Evolutionary conservation across 1,139 yeast genomes (phyloP), one percentile per base, ranked within the genome.

Genomic region (Yamadazyma friedrichii): DNA sequence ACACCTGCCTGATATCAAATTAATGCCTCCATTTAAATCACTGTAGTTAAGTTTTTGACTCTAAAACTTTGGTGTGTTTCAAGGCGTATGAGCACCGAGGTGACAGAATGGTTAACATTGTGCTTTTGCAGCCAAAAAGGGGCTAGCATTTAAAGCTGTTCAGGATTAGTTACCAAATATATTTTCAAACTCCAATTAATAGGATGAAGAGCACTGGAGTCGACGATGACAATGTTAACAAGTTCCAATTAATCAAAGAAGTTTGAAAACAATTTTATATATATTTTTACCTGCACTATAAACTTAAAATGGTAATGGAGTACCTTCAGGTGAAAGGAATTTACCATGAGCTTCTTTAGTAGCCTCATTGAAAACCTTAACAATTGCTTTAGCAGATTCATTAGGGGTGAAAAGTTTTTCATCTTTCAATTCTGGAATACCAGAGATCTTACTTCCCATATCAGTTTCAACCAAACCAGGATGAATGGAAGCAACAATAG

Each of bases 381-480:
- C 10, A 15, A 44, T 24, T 13, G 4, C 1, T n/a, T 20, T 33
- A 29, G 46, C 48, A 15, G 44, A 34, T 25, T 42, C 33, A 22
- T 30, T 41, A 10, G 42, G 29, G 8, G 33, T 36, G 24, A 20
- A 20, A 20, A 37, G 8, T 4, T 10, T n/a, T 13, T 12, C n/a
- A 33, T 20, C 32, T n/a, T 9, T 9, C 6, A 8, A 20, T 26
- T 24, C 25, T n/a, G 36, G 31, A 8, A 27, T 28, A 3, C 22
- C 28, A 30, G 33, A 15, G 26, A 33, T 12, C 2, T 5, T 12
- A 22, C 36, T 35, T 5, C 42, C 56, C 60, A 58, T 53, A 31
- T 64, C 67, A 22, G 64, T 59, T 1, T 42, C 9, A 6, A 63
- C 67, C 16, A 51, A 36, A 33, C 70, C 70, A 1, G 70, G 70